Conservation (phyloP, 805 yeast genomes). For the Kuraishia ogatae region DNA sequence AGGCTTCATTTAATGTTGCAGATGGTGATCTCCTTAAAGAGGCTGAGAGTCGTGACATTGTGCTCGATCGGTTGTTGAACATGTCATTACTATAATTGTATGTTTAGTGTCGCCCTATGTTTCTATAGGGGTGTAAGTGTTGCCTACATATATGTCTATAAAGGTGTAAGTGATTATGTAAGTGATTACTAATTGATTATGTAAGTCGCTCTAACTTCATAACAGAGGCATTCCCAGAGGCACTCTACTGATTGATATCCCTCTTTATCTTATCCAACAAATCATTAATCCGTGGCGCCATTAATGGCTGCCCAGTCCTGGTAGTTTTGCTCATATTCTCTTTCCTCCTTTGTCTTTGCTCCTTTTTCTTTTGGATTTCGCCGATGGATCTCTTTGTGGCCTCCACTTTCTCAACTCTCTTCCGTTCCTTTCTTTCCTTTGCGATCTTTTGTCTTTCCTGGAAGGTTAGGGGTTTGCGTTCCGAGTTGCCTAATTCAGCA, state of each 20-base stretch:
- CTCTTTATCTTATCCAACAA: slow-evolving; percentile 67
- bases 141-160: too few relatives aligned
- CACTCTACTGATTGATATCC: slow-evolving; percentile 17
- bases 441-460: slow-evolving; percentile 37
- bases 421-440: slow-evolving; percentile 36
- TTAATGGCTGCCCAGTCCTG: slow-evolving; percentile 73
- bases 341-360: slow-evolving; percentile 34
- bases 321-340: slow-evolving; percentile 44
- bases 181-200: too few relatives aligned
- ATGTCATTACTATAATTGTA: slow-evolving; percentile 5
- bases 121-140: too few relatives aligned
- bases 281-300: slow-evolving; percentile 82
- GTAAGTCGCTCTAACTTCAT: too few relatives aligned
- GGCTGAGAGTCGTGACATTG: not conserved
- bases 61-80: slow-evolving; percentile 8
- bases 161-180: too few relatives aligned
- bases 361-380: slow-evolving; percentile 28
- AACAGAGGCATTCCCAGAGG: too few relatives aligned
- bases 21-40: not conserved
- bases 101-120: too few relatives aligned
- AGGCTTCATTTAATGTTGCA: not conserved
- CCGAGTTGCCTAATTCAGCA: slow-evolving; percentile 1
- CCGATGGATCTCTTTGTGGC: slow-evolving; percentile 23
- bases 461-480: slow-evolving; percentile 21
- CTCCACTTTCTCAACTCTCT: slow-evolving; percentile 30